Conservation (phyloP, 2,329 filamentous ascomycete genomes). For the Aspergillus piperis region DNA sequence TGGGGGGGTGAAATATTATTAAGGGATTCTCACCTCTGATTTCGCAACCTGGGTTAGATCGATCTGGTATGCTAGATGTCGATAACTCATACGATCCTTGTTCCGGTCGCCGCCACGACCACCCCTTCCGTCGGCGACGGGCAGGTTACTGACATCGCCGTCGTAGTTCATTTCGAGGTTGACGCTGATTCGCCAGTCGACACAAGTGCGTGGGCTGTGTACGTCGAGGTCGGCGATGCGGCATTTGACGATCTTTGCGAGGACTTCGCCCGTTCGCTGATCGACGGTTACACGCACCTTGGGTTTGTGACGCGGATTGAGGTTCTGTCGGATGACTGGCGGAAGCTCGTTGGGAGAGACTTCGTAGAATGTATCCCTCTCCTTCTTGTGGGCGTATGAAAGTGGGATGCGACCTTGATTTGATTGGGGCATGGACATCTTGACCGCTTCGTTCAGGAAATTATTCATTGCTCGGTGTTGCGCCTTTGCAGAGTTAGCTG, state of each 20-base stretch:
- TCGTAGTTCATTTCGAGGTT: slow-evolving; percentile 91
- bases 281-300: slow-evolving; percentile 77
- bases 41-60: slow-evolving; percentile 87
- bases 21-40: slow-evolving; percentile 42
- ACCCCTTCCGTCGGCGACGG: slow-evolving; percentile 42
- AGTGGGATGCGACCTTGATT: slow-evolving; percentile 50
- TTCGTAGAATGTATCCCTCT: slow-evolving; percentile 82
- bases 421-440: slow-evolving; percentile 49
- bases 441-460: slow-evolving; percentile 73
- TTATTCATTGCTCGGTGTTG: slow-evolving; percentile 84
- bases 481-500: slow-evolving; percentile 48
- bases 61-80: slow-evolving; percentile 81
- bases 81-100: slow-evolving; percentile 92
- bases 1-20: too few species aligned
- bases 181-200: slow-evolving; percentile 92
- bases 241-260: slow-evolving; percentile 87
- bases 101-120: slow-evolving; percentile 61
- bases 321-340: slow-evolving; percentile 62
- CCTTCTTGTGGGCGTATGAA: slow-evolving; percentile 77
- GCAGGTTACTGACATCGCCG: slow-evolving; percentile 61
- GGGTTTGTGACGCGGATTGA: slow-evolving; percentile 59
- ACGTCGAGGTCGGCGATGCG: slow-evolving; percentile 88
- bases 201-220: slow-evolving; percentile 71
- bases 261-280: slow-evolving; percentile 66
- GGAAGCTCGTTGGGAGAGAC: slow-evolving; percentile 67